Percentiles rank a stretch among this genome's conserved stretches.
phyloP scores from a whole-genome alignment of 768 basidiomycete genomes.

The Artomyces pyxidatus region DNA sequence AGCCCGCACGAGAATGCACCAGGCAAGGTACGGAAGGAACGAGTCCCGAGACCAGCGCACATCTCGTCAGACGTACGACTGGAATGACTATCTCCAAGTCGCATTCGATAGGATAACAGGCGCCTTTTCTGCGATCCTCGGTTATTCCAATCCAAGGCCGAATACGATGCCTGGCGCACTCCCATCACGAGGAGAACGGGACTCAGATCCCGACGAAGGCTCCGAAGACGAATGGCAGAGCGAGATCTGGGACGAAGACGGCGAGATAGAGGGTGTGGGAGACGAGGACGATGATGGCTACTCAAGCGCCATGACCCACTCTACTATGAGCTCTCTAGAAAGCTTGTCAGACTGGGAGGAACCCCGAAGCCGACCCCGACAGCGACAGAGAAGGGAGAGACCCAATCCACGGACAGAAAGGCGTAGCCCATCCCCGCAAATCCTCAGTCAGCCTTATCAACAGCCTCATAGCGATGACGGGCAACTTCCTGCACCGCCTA shows the following conservation, averaged over 20 bases:
- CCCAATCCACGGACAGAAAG: neutral
- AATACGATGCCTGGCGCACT: neutral
- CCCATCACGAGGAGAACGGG: neutral
- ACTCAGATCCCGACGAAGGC: neutral
- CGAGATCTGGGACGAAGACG: neutral
- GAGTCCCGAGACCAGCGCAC: neutral
- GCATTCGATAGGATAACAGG: neutral
- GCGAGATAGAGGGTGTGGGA: neutral
- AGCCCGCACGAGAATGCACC: constrained; percentile 6
- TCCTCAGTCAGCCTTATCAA: neutral
- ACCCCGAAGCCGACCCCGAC: constrained; percentile 3
- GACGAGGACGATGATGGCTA: constrained; percentile 20
- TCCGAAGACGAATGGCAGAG: neutral
- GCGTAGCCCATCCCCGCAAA: neutral
- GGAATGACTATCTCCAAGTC: neutral
- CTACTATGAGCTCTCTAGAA: constrained; percentile 43
- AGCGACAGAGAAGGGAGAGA: constrained; percentile 28
- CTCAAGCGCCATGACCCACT: constrained; percentile 28
- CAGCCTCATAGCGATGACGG: constrained; percentile 19
- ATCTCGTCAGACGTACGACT: neutral
- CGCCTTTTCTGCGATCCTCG: neutral
- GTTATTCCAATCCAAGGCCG: neutral
- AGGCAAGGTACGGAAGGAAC: neutral
- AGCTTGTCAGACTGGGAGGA: constrained; percentile 24
- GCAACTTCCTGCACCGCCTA: constrained; percentile 19